Percentiles rank a stretch among this genome's conserved stretches.
phyloP scores from a whole-genome alignment of 192 early-diverging fungal genomes.

The Dissophora ornata region DNA sequence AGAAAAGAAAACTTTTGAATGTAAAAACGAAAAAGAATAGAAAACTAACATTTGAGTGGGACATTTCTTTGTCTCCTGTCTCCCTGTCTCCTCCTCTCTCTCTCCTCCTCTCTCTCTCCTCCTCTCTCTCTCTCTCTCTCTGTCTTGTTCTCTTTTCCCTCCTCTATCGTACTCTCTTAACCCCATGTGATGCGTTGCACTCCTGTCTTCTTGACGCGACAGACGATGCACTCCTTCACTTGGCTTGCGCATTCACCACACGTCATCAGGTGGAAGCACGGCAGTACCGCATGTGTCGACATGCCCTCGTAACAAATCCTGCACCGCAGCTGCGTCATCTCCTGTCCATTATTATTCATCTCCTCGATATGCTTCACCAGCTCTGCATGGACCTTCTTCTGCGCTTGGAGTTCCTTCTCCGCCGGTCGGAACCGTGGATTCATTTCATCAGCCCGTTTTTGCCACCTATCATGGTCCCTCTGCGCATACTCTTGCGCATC shows the following conservation, averaged over 20 bases:
- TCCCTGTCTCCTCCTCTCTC: too few relatives aligned
- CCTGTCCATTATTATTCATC: conserved; percentile 9
- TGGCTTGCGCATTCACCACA: conserved; percentile 52
- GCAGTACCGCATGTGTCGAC: conserved; percentile 51
- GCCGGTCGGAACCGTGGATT: not conserved
- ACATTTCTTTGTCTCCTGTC: too few relatives aligned
- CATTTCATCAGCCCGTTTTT: not conserved
- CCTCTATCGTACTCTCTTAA: not conserved
- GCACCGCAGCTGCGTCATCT: conserved; percentile 48
- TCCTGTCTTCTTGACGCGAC: conserved; percentile 35
- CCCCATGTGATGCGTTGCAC: conserved; percentile 11
- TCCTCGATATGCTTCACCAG: not conserved
- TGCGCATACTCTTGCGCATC: conserved; percentile 11
- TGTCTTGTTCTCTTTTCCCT: too few relatives aligned
- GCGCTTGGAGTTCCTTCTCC: not conserved
- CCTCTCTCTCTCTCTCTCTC: too few relatives aligned
- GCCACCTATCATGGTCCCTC: not conserved
- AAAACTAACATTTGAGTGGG: too few relatives aligned
- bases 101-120: too few relatives aligned
- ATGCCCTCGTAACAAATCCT: conserved; percentile 52
- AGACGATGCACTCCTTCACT: conserved; percentile 52
- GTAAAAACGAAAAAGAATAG: too few relatives aligned
- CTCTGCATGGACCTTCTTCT: not conserved
- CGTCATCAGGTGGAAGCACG: conserved; percentile 57
- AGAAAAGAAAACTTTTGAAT: too few relatives aligned